Evolutionary conservation across 441 rosid genomes (phyloP).

Genomic region (Syzygium malaccense): DNA sequence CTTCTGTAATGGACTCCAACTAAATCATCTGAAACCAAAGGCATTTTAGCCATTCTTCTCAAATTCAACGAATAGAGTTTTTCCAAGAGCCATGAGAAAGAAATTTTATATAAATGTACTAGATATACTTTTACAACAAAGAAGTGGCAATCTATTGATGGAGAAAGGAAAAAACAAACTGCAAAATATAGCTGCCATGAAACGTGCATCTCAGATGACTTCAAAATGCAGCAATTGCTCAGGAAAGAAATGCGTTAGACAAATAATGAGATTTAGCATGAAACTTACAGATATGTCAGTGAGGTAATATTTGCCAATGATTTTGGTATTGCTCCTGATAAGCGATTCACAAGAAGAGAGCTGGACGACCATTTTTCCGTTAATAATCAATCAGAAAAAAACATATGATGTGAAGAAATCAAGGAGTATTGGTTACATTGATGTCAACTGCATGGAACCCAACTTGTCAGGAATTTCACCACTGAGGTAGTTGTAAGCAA

Average conservation of each 20-base stretch:
- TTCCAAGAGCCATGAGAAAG: background rate
- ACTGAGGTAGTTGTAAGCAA: slow-evolving; percentile 47
- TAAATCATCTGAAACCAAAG: background rate
- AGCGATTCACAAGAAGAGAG: slow-evolving; percentile 45
- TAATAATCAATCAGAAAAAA: background rate
- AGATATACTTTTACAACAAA: background rate
- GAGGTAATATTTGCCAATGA: slow-evolving; percentile 36
- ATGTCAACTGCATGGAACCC: slow-evolving; percentile 36
- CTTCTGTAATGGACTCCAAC: background rate
- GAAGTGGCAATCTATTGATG: background rate
- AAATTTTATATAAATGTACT: background rate
- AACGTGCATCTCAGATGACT: background rate
- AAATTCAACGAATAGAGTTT: background rate
- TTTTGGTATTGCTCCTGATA: slow-evolving; percentile 53
- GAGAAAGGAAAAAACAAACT: background rate
- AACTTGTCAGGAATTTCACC: slow-evolving; percentile 65
- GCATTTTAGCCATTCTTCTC: background rate
- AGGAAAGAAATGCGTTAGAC: background rate
- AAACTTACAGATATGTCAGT: slow-evolving; percentile 46
- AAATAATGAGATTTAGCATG: background rate
- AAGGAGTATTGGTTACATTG: slow-evolving; percentile 23
- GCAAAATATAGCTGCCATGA: background rate
- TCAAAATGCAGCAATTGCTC: background rate
- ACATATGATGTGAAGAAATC: background rate
- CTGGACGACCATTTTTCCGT: slow-evolving; percentile 21